A percentile compares a stretch with the other conserved stretches of the same genome.
Conservation (phyloP, 441 rosid species). For the Erodium trifolium region DNA sequence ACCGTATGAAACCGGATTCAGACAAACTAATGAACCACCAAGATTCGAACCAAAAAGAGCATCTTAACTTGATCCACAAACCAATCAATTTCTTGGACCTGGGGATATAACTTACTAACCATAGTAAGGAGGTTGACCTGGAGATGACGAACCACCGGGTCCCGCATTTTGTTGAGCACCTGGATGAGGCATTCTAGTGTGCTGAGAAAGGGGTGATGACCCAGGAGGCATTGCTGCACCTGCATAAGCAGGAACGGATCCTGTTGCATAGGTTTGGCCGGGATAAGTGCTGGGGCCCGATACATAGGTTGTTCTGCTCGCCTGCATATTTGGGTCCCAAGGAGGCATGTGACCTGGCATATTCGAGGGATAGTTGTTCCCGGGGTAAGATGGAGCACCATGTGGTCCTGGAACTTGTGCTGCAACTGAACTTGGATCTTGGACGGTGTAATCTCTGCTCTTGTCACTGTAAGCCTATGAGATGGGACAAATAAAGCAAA, state of each 20-base stretch:
- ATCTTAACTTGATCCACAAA: neutral
- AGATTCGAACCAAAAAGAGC: neutral
- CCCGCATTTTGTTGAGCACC: conserved; percentile 32
- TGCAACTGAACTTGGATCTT: conserved; percentile 45
- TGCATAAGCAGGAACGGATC: conserved; percentile 29
- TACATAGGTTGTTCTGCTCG: conserved; percentile 24
- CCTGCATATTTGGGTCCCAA: conserved; percentile 41
- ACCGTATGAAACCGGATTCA: neutral
- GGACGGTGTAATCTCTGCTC: conserved; percentile 76
- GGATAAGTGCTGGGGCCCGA: conserved; percentile 39
- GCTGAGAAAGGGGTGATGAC: conserved; percentile 30
- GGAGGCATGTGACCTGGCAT: conserved; percentile 28
- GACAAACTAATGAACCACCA: neutral
- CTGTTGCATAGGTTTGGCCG: conserved; percentile 25
- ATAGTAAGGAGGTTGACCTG: conserved; percentile 45
- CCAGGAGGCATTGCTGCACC: conserved; percentile 33
- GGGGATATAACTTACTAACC: conserved; percentile 26
- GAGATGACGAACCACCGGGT: conserved; percentile 32
- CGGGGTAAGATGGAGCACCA: conserved; percentile 35
- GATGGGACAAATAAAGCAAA: conserved; percentile 1
- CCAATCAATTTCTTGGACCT: neutral
- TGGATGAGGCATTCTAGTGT: conserved; percentile 8
- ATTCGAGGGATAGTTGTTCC: conserved; percentile 34
- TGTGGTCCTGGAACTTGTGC: conserved; percentile 38
- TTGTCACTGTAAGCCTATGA: conserved; percentile 79